phyloP scores from a whole-genome alignment of 805 yeast genomes.

The Yamadazyma philogaea region DNA sequence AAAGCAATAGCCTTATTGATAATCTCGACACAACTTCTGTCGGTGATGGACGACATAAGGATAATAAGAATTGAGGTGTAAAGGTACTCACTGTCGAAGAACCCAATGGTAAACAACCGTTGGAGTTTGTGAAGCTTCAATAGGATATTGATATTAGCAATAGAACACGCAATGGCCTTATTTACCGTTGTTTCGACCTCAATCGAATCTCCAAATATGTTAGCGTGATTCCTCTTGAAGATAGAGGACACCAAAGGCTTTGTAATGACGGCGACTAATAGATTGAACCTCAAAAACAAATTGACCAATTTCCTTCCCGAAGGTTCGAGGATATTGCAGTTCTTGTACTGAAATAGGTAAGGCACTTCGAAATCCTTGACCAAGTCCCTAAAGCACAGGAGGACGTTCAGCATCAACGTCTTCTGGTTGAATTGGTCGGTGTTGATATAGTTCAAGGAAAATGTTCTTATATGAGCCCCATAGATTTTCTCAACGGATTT shows the following conservation, averaged over 20 bases:
- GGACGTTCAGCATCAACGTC: slow-evolving; percentile 29
- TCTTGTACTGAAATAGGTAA: slow-evolving; percentile 22
- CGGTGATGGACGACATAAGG: slow-evolving; percentile 23
- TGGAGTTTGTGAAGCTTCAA: slow-evolving; percentile 25
- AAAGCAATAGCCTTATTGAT: slow-evolving; percentile 28
- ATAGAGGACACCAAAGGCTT: slow-evolving; percentile 35
- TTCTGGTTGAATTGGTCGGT: slow-evolving; percentile 39
- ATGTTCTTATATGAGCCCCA: slow-evolving; percentile 40
- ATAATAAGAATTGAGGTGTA: slow-evolving; percentile 30
- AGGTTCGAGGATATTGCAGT: slow-evolving; percentile 18
- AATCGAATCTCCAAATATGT: slow-evolving; percentile 21
- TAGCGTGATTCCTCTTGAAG: slow-evolving; percentile 22
- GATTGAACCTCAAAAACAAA: slow-evolving; percentile 34
- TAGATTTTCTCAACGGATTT: slow-evolving; percentile 33
- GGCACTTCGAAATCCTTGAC: slow-evolving; percentile 32
- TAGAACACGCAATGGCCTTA: slow-evolving; percentile 27
- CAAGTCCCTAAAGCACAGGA: slow-evolving; percentile 27
- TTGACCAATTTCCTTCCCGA: slow-evolving; percentile 30
- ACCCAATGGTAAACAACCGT: slow-evolving; percentile 33
- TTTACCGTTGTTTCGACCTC: slow-evolving; percentile 27
- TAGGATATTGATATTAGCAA: slow-evolving; percentile 29
- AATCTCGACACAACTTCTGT: slow-evolving; percentile 14
- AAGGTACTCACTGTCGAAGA: slow-evolving; percentile 40
- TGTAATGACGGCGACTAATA: slow-evolving; percentile 28
- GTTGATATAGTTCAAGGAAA: slow-evolving; percentile 39